These are phyloP conservation scores for Tricladium varicosporioides DNA, from an alignment of 2,329 filamentous ascomycete genomes.

Conservation along the genomic window DNA sequence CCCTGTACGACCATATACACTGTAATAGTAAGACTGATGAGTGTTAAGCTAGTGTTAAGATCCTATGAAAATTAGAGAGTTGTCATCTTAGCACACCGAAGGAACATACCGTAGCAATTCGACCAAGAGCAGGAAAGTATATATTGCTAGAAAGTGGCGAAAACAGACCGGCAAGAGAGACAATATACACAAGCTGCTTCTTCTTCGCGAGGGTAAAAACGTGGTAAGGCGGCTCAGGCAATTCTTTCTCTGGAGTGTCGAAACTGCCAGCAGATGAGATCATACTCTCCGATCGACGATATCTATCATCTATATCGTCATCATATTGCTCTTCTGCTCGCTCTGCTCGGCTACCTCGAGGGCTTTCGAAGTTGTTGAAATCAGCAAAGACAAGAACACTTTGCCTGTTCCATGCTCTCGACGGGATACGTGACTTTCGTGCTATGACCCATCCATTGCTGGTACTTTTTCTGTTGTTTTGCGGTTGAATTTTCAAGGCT, in stretches of 20 bases:
- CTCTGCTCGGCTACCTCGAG: constrained; percentile 7
- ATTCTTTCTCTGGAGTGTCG: constrained; percentile 16
- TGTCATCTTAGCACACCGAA: neutral
- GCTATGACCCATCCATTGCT: constrained; percentile 9
- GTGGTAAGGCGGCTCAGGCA: constrained; percentile 33
- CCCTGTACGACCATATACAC: constrained; percentile 51
- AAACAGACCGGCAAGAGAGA: constrained; percentile 50
- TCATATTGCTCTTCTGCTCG: constrained; percentile 1
- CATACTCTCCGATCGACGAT: neutral
- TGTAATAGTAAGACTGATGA: constrained; percentile 42
- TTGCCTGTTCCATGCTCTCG: constrained; percentile 14
- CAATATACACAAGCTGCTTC: constrained; percentile 46
- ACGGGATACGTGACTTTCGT: constrained; percentile 8
- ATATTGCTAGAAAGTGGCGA: constrained; percentile 52
- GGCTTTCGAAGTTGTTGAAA: constrained; percentile 21
- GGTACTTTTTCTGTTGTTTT: neutral
- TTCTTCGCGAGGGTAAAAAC: constrained; percentile 41
- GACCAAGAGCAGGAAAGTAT: constrained; percentile 45
- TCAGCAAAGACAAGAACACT: constrained; percentile 19
- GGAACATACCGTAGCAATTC: constrained; percentile 35
- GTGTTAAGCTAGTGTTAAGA: constrained; percentile 30
- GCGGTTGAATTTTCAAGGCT: neutral
- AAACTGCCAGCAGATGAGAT: constrained; percentile 5
- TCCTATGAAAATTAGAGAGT: constrained; percentile 15
- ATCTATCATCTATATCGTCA: constrained; percentile 3